Evolutionary conservation across 2,329 filamentous ascomycete genomes (phyloP).

Genomic region (Beauveria rudraprayagi): DNA sequence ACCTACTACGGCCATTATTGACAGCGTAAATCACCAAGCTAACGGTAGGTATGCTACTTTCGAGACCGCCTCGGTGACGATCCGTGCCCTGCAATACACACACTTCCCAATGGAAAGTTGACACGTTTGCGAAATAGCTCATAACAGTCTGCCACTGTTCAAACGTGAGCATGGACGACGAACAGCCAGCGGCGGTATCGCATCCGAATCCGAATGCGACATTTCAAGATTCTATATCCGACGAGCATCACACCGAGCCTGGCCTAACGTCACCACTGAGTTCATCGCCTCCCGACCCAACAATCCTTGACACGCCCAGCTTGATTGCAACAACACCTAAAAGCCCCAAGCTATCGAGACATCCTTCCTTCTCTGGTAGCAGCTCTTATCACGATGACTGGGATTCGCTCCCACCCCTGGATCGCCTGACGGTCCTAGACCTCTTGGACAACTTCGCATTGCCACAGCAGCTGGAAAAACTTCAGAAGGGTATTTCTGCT

Average conservation of each 20-base stretch:
- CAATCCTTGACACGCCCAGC: conserved; percentile 41
- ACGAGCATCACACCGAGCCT: conserved; percentile 32
- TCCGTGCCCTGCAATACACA: not conserved
- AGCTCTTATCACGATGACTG: conserved; percentile 84
- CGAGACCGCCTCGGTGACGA: not conserved
- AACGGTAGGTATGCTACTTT: not conserved
- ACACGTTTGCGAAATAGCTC: not conserved
- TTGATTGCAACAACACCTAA: conserved; percentile 37
- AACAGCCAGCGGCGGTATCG: not conserved
- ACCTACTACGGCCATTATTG: not conserved
- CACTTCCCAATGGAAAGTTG: not conserved
- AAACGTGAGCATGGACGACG: conserved; percentile 20
- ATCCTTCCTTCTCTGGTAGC: conserved; percentile 73
- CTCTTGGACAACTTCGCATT: conserved; percentile 89
- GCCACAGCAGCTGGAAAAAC: conserved; percentile 81
- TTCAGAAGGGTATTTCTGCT: conserved; percentile 72
- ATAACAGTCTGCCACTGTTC: not conserved
- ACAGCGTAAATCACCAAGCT: not conserved
- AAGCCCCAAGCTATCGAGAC: conserved; percentile 60
- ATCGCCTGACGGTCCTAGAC: conserved; percentile 86
- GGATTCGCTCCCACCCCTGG: conserved; percentile 78
- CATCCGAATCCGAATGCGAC: conserved; percentile 25
- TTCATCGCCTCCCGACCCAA: conserved; percentile 36
- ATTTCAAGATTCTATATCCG: conserved; percentile 31
- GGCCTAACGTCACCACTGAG: conserved; percentile 32